A percentile compares a stretch with the other conserved stretches of the same genome.
These are phyloP conservation scores for Cynara cardunculus DNA, from an alignment of 129 eudicot genomes.

Conservation along the genomic window DNA sequence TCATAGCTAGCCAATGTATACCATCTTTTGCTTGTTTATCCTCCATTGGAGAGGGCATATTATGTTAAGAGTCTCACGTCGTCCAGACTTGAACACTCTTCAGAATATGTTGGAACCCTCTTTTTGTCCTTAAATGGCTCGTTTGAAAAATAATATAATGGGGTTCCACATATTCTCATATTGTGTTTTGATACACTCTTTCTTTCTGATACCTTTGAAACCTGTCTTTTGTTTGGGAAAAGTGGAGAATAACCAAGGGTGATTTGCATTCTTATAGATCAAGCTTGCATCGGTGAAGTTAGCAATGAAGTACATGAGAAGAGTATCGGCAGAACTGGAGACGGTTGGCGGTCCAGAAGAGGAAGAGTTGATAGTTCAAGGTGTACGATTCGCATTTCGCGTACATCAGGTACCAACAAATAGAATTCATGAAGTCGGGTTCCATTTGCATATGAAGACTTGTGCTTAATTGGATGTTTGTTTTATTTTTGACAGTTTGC, in stretches of 20 bases:
- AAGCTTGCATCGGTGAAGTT: conserved; percentile 93
- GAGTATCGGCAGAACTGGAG: conserved; percentile 88
- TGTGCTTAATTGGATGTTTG: not conserved
- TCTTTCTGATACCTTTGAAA: too few species aligned
- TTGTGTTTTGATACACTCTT: too few species aligned
- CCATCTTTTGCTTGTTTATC: too few species aligned
- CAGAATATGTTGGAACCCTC: not conserved
- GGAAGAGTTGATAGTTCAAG: conserved; percentile 90
- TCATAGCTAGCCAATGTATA: too few species aligned
- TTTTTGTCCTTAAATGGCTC: too few species aligned
- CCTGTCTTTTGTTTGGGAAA: not conserved
- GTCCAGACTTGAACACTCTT: too few species aligned
- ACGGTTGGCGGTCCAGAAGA: conserved; percentile 82
- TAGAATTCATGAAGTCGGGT: not conserved
- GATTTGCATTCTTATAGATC: conserved; percentile 46
- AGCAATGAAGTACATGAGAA: conserved; percentile 94
- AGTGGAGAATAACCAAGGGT: conserved; percentile 4
- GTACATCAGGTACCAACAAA: conserved; percentile 76
- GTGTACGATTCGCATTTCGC: conserved; percentile 85
- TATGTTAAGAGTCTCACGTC: too few species aligned
- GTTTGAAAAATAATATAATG: not conserved
- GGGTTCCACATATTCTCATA: not conserved
- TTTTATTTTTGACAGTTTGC: conserved; percentile 61
- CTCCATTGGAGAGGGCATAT: too few species aligned
- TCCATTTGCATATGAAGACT: not conserved